Evolutionary conservation across 768 basidiomycete genomes (phyloP).

Genomic region (Hericium rajendrae): DNA sequence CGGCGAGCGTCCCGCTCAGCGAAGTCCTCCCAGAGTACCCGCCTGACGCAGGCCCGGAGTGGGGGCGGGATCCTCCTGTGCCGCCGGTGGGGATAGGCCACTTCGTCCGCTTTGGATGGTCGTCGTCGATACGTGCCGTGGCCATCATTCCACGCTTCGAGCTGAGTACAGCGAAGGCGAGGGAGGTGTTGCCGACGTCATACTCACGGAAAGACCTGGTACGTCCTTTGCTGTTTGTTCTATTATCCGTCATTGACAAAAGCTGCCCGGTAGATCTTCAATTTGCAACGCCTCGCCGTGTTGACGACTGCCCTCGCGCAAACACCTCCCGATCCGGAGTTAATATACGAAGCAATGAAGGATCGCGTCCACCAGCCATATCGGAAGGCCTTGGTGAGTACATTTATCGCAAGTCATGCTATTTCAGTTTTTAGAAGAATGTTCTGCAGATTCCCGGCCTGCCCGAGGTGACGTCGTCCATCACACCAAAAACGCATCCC

Average conservation of each 20-base stretch:
- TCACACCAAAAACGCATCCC: conserved; percentile 84
- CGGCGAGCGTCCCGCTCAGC: conserved; percentile 84
- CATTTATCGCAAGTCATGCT: neutral
- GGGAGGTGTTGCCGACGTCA: conserved; percentile 72
- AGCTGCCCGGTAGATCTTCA: conserved; percentile 67
- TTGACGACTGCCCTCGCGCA: conserved; percentile 88
- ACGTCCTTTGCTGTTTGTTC: conserved; percentile 20
- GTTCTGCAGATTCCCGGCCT: conserved; percentile 81
- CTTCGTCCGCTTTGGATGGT: conserved; percentile 86
- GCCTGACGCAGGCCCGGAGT: conserved; percentile 80
- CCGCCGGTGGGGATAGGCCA: conserved; percentile 91
- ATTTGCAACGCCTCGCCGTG: conserved; percentile 91
- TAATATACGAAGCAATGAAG: conserved; percentile 99
- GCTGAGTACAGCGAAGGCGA: conserved; percentile 89
- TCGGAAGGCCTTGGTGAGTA: conserved; percentile 68
- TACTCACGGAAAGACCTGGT: conserved; percentile 93
- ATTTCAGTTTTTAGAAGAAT: neutral
- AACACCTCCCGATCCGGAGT: conserved; percentile 84
- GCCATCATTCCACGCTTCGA: conserved; percentile 95
- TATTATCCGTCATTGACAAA: neutral
- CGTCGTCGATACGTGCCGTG: conserved; percentile 75
- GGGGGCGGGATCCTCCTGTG: conserved; percentile 82
- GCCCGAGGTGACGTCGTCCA: conserved; percentile 79
- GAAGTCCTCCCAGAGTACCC: conserved; percentile 97
- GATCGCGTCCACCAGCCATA: conserved; percentile 97